Base-by-base conservation (phyloP, 108 stramenopile species). In the Cylindrotheca closterium region DNA sequence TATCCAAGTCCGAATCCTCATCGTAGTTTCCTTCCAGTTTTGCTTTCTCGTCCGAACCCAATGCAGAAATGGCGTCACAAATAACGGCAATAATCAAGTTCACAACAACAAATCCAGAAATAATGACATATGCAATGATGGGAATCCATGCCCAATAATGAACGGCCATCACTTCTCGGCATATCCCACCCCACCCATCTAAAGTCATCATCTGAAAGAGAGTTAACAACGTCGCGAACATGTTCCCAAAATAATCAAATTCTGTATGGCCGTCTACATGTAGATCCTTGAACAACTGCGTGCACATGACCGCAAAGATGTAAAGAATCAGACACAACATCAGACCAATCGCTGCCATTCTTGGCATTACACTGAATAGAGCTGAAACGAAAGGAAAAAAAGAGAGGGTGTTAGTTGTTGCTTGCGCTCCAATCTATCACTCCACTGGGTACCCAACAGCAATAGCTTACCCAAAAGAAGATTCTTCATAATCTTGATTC, bases 51-150 rank as follows among this genome's bases (percentile, higher is more conserved):
- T 78, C 73, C 4, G 69, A 70, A 21, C 79, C 55, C 56, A 90
- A 46, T 1, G 79, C 69, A 10, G 79, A 58, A 46, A 90, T 77
- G 46, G 85, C 85, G 51, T 90, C 89, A 33, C 89, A 90, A 58
- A 90, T 90, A 23, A 90, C 86, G 50, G 89, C 89, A 77, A 90
- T 85, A 47, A 90, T 87, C 30, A 90, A 64, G 58, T 90, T 90
- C 18, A 87, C 82, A 15, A 85, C 79, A 10, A 90, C 76, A 68
- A 90, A 90, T 26, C 83, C 89, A 19, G 84, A 75, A 37, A 82
- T 79, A n/a, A 87, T 73, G 28, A 87, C 81, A 74, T 84, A 90
- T 7, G 56, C 50, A 55, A 85, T 47, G 60, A 87, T 79, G 21
- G 79, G 85, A 4, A 73, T 30, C 83, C 85, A 84, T 21, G 85